Percentiles rank a stretch among this genome's conserved stretches.
Evolutionary conservation across 2,329 filamentous ascomycete genomes (phyloP).

Genomic region (Botrytis fabae): DNA sequence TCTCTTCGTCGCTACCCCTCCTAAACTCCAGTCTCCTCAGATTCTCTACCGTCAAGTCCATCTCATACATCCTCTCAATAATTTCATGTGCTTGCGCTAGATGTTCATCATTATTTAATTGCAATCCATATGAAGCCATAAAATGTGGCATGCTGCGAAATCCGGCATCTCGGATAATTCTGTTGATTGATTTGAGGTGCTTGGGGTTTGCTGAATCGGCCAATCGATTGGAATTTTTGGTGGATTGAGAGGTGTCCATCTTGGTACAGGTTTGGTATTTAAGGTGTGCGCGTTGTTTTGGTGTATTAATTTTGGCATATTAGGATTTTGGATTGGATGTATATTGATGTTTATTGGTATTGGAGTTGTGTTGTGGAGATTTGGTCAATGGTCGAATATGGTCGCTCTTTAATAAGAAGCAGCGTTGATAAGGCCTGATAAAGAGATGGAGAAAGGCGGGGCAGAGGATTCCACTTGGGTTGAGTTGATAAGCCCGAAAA

Average conservation of each 20-base stretch:
- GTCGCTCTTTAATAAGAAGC: not conserved
- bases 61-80: not conserved
- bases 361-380: not conserved
- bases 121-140: not conserved
- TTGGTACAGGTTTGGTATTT: not conserved
- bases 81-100: not conserved
- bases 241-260: not conserved
- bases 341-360: no score
- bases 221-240: fast-evolving
- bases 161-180: not conserved
- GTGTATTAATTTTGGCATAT: not conserved
- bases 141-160: not conserved
- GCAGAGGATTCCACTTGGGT: not conserved
- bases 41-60: not conserved
- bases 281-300: not conserved
- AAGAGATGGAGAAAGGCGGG: not conserved
- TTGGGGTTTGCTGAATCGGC: not conserved
- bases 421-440: not conserved
- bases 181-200: not conserved
- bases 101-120: not conserved
- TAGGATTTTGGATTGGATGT: not conserved
- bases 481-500: no score
- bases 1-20: not conserved
- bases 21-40: not conserved
- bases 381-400: no score